Evolutionary conservation across 2,329 filamentous ascomycete genomes (phyloP).

Genomic region (Alternaria infectoria): DNA sequence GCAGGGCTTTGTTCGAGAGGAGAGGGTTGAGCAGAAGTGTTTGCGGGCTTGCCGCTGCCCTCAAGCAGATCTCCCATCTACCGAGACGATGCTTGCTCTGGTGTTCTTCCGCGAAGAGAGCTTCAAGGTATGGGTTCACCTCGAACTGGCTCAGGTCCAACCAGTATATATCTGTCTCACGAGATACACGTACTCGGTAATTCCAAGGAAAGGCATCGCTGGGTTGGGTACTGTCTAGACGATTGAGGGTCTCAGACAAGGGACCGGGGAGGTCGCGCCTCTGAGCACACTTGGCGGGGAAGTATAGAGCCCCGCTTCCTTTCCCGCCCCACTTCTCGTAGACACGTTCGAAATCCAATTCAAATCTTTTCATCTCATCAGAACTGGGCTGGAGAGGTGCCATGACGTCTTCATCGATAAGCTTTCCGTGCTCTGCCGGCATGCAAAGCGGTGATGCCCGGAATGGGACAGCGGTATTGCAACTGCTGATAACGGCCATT

Average conservation of each 20-base stretch:
- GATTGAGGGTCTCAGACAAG: background rate
- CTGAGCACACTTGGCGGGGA: background rate
- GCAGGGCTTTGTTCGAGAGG: background rate
- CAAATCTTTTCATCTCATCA: background rate
- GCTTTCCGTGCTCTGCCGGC: background rate
- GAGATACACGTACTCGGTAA: fast-evolving
- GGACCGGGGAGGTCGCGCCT: background rate
- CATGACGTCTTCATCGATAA: background rate
- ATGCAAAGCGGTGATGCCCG: background rate
- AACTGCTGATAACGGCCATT: background rate
- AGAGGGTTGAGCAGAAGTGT: background rate
- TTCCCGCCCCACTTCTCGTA: no score
- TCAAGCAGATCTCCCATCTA: background rate
- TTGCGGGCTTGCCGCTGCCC: background rate
- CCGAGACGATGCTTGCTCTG: background rate
- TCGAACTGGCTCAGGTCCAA: background rate
- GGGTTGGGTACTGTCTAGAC: background rate
- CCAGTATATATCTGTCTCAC: background rate
- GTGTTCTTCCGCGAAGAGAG: background rate
- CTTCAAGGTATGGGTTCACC: background rate
- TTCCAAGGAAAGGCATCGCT: background rate
- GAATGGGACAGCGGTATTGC: no score
- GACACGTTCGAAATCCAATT: background rate
- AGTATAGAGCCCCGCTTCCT: background rate
- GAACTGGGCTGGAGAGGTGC: background rate